Conservation (phyloP, 805 yeast genomes). For the Kockiozyma suomiensis region DNA sequence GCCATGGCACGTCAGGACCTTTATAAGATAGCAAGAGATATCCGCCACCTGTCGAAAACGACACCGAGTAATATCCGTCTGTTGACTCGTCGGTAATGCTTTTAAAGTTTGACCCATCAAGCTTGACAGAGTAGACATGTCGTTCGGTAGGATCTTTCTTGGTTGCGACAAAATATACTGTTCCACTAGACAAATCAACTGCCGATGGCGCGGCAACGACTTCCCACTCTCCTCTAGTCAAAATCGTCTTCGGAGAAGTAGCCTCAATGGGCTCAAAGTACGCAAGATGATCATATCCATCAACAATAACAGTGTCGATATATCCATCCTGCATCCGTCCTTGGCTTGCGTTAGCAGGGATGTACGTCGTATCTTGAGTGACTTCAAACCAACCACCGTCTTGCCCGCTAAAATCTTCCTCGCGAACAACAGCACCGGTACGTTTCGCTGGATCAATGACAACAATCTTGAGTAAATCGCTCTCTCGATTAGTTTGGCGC, state of each 20-base stretch:
- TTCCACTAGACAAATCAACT: conserved; percentile 52
- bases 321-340: conserved; percentile 66
- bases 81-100: conserved; percentile 54
- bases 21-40: conserved; percentile 68
- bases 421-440: conserved; percentile 50
- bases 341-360: conserved; percentile 53
- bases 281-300: conserved; percentile 73
- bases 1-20: conserved; percentile 83
- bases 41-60: conserved; percentile 79
- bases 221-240: conserved; percentile 87
- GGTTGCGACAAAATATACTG: conserved; percentile 70
- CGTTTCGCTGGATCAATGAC: conserved; percentile 51
- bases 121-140: conserved; percentile 71
- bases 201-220: conserved; percentile 70
- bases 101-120: conserved; percentile 50
- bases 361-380: conserved; percentile 59
- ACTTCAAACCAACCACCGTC: conserved; percentile 79
- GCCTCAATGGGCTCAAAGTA: conserved; percentile 74
- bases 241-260: conserved; percentile 51
- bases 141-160: conserved; percentile 78
- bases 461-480: conserved; percentile 63
- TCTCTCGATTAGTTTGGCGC: conserved; percentile 64
- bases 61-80: conserved; percentile 68
- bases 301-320: conserved; percentile 61
- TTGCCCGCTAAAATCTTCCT: conserved; percentile 47